Base-by-base conservation (phyloP, 2,329 filamentous ascomycete species). In the Paraphoma sp. region DNA sequence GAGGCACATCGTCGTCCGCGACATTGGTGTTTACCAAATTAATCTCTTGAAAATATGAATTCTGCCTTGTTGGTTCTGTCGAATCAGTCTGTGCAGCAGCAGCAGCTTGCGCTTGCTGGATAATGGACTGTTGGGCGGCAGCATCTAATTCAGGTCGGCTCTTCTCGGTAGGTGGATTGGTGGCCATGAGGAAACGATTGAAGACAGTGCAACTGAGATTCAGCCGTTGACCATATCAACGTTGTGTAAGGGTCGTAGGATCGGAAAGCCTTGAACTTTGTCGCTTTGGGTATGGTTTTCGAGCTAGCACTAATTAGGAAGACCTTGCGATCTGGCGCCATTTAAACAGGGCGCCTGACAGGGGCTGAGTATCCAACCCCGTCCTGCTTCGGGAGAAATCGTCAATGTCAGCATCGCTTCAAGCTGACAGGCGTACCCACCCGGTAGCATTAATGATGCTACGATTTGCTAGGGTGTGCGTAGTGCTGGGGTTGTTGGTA, bases 31-130 rank as follows among this genome's bases (percentile, higher is more conserved):
- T 53, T 51, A 59, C 33, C 51, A 72, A 65, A 51, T 66, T 66
- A 48, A 54, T 65, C 48, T 65, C n/a, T 48, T 66, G 62, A 42
- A 68, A 57, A 49, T 56, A 51, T 49, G 53, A 43, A 41, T 69
- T 57, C 18, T 67, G 65, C 59, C 57, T 63, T 47, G 58, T 65
- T 44, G 62, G 51, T 56, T 53, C 64, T 64, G 60, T 46, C 53
- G 57, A 53, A 66, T 68, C 48, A 57, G 60, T 65, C 57, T 68
- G 60, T 16, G 58, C 57, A 46, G 55, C 59, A 63, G 55, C 56
- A 53, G 53, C 65, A 66, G 65, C 69, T 63, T 70, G 50, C 67
- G 65, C 67, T 69, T 69, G 69, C 62, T 69, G 65, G 57, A 68
- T 61, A 50, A 65, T 69, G 44, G 67, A 65, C 62, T 68, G 67